Evolutionary conservation across 345 rosid genomes (phyloP).

Genomic region (Camelina sativa): DNA sequence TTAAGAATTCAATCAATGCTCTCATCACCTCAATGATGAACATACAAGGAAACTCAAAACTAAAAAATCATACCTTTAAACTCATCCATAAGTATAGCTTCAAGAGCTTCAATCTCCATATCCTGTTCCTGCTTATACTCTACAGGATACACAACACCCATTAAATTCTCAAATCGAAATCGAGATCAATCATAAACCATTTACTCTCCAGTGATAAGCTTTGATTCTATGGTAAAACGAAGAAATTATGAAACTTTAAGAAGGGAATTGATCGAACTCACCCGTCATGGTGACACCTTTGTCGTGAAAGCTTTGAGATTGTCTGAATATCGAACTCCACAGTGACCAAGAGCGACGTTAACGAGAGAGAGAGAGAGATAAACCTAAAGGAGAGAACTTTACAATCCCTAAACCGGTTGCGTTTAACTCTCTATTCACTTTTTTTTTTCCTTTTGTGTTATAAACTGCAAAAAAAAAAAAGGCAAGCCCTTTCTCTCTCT

Average conservation of each 20-base stretch:
- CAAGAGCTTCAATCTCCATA: constrained; percentile 96
- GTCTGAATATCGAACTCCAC: constrained; percentile 31
- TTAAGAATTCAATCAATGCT: constrained; percentile 28
- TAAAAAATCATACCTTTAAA: constrained; percentile 64
- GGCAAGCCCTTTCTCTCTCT: constrained; percentile 22
- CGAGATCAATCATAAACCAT: constrained; percentile 25
- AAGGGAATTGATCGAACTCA: constrained; percentile 26
- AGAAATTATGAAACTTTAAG: constrained; percentile 3
- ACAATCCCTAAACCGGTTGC: constrained; percentile 16
- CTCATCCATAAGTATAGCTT: constrained; percentile 97
- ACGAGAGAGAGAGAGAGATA: neutral
- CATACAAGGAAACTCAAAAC: neutral
- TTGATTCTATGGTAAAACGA: constrained; percentile 1
- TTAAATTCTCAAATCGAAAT: neutral
- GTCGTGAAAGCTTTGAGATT: constrained; percentile 19
- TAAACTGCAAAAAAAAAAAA: constrained; percentile 6
- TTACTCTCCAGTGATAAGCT: constrained; percentile 5
- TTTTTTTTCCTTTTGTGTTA: too few species aligned
- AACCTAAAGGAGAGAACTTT: constrained; percentile 43
- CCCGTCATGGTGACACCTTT: constrained; percentile 43
- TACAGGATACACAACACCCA: constrained; percentile 37
- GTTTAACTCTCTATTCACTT: neutral
- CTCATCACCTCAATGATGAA: constrained; percentile 30
- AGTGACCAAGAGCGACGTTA: constrained; percentile 32
- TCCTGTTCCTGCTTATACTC: constrained; percentile 88